A percentile compares a stretch with the other conserved stretches of the same genome.
Evolutionary conservation across 352 stramenopile genomes (phyloP).

Genomic region (Phytophthora aleatoria): DNA sequence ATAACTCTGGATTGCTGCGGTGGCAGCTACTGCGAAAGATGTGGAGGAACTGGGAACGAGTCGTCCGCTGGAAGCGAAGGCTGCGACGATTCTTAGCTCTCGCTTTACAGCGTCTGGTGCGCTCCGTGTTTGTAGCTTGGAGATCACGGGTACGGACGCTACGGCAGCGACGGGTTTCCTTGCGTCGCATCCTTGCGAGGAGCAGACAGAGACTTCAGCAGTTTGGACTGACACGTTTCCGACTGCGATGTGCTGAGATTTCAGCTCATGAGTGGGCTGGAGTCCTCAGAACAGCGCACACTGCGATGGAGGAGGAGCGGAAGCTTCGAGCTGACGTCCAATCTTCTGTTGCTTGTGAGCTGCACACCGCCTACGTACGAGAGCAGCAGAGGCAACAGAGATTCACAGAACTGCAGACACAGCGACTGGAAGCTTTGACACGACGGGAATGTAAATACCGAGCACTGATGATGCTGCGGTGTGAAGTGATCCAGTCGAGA

Average conservation of each 20-base stretch:
- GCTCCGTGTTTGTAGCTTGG: conserved; percentile 13
- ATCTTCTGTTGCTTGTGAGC: conserved; percentile 33
- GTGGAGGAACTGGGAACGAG: conserved; percentile 26
- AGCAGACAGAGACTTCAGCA: conserved; percentile 14
- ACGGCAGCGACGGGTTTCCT: conserved; percentile 5
- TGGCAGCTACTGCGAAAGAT: conserved; percentile 20
- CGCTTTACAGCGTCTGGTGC: conserved; percentile 4
- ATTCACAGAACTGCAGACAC: conserved; percentile 27
- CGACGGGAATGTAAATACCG: conserved; percentile 18
- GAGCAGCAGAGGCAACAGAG: conserved; percentile 28
- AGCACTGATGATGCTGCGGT: conserved; percentile 25
- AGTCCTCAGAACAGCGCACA: conserved; percentile 43
- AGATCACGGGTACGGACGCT: neutral
- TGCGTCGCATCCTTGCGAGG: conserved; percentile 22
- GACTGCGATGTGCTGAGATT: conserved; percentile 40
- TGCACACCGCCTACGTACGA: conserved; percentile 31
- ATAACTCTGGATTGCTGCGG: neutral
- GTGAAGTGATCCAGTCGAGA: conserved; percentile 6
- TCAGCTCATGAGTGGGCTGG: conserved; percentile 42
- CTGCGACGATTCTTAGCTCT: conserved; percentile 3
- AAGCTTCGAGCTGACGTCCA: conserved; percentile 43
- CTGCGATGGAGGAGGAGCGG: conserved; percentile 54
- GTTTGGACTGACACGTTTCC: conserved; percentile 27
- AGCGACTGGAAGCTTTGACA: conserved; percentile 25
- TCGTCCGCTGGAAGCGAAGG: conserved; percentile 17